Evolutionary conservation across 805 yeast genomes (phyloP), one percentile per base, ranked within the genome.

Genomic region (Lipomyces chichibuensis): DNA sequence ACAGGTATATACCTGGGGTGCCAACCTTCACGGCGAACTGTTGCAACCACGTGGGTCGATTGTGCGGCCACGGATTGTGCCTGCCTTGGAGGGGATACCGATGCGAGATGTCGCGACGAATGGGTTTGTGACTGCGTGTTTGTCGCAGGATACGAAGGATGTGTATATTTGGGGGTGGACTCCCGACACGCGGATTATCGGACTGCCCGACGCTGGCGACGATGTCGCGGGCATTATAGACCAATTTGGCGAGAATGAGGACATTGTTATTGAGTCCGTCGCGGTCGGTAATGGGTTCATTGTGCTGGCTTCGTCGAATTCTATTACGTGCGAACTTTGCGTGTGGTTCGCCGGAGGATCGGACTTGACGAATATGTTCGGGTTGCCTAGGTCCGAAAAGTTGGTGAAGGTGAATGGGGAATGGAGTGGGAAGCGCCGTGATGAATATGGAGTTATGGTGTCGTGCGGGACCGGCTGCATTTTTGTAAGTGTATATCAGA

Each of bases 1-100:
- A 11, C 60, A 46, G 25, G 68, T 65, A n/a, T 65, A 62, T 57
- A 57, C 68, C 11, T 65, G 68, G 68, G 68, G 68, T 20, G 32
- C 53, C 17, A 57, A 57, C 23, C 57, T 65, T 14, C 68, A 65
- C 14, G 62, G 65, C 8, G 62, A 65, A 27, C 59, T 65, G 20
- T 62, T 65, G 27, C 68, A 62, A 2, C 63, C 51, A 8, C 6
- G 32, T 7, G 39, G 53, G 14, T 29, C 53, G 8, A 13, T 14
- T 14, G 49, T 59, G 20, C 46, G 53, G 17, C 68, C 68, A 33
- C 57, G 43, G n/a, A 23, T 29, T 29, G 62, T 65, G 11, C 59
- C 62, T 6, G 66, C 63, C 2, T 59, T 65, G 25, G 65, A 61
- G 57, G 68, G 68, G n/a, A 54, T 57, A 17, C 55, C 52, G 17